A percentile compares a stretch with the other conserved stretches of the same genome.
phyloP scores from a whole-genome alignment of 768 basidiomycete species.

The Brasilioporus rufonigricans region DNA sequence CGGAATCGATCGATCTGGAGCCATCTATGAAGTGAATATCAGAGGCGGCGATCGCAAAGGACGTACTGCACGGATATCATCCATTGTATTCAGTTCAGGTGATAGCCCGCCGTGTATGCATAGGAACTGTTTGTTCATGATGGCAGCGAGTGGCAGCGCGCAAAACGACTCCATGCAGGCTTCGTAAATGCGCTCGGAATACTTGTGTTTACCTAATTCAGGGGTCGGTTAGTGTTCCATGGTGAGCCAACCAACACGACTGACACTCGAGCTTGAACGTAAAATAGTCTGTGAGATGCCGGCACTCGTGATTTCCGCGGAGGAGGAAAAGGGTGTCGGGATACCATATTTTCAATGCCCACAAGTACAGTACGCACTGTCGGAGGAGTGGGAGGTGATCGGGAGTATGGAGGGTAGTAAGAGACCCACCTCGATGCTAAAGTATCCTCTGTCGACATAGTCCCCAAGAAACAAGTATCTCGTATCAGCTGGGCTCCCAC shows the following conservation, averaged over 20 bases:
- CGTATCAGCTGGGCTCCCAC: slow-evolving; percentile 91
- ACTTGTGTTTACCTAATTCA: slow-evolving; percentile 91
- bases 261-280: slow-evolving; percentile 98
- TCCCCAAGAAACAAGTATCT: slow-evolving; percentile 91
- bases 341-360: slow-evolving; percentile 99
- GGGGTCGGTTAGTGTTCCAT: slow-evolving; percentile 1
- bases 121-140: slow-evolving; percentile 99
- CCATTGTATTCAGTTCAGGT: slow-evolving; percentile 92
- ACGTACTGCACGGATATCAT: slow-evolving; percentile 86
- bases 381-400: background rate
- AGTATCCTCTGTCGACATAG: slow-evolving; percentile 92
- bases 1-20: slow-evolving; percentile 93
- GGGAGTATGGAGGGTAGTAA: background rate
- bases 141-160: slow-evolving; percentile 87
- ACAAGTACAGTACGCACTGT: slow-evolving; percentile 95
- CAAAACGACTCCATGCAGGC: slow-evolving; percentile 99
- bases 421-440: slow-evolving; percentile 77
- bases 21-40: background rate
- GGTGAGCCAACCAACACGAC: slow-evolving; percentile 29
- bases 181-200: slow-evolving; percentile 94
- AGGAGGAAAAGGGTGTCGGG: slow-evolving; percentile 95
- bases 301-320: slow-evolving; percentile 98
- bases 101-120: slow-evolving; percentile 98
- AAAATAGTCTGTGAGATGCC: slow-evolving; percentile 97
- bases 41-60: background rate